Evolutionary conservation across 2,329 filamentous ascomycete species (phyloP).

Genomic region (Colletotrichum tropicale): DNA sequence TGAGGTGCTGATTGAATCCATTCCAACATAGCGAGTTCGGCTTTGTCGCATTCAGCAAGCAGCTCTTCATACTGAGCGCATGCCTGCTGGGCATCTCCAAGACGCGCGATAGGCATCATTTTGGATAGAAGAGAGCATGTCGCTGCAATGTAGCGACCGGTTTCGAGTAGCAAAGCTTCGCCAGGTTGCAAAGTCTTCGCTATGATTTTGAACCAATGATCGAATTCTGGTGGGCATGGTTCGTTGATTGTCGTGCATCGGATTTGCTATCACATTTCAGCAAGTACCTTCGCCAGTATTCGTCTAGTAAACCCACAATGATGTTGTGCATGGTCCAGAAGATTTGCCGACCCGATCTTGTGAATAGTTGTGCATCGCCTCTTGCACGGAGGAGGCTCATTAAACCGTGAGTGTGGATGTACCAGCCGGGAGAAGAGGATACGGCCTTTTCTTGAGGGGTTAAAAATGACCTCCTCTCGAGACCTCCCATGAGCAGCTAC

Average conservation of each 20-base stretch:
- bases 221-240: constrained; percentile 38
- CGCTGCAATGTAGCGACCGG: background rate
- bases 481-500: constrained; percentile 41
- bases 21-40: constrained; percentile 31
- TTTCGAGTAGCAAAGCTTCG: constrained; percentile 1
- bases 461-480: constrained; percentile 21
- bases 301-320: constrained; percentile 32
- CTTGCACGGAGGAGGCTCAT: constrained; percentile 40
- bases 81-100: background rate
- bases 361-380: constrained; percentile 29
- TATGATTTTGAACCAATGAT: constrained; percentile 38
- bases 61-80: constrained; percentile 9
- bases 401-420: constrained; percentile 39
- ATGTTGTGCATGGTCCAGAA: constrained; percentile 45
- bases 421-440: constrained; percentile 28
- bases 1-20: constrained; percentile 29
- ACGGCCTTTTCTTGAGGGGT: background rate
- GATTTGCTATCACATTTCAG: constrained; percentile 35
- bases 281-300: background rate
- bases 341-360: constrained; percentile 27
- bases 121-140: constrained; percentile 7
- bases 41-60: constrained; percentile 27
- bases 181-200: background rate
- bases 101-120: background rate
- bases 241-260: constrained; percentile 34